Conservation (phyloP, 305 asterid species). For the Caryopteris hybrid region DNA sequence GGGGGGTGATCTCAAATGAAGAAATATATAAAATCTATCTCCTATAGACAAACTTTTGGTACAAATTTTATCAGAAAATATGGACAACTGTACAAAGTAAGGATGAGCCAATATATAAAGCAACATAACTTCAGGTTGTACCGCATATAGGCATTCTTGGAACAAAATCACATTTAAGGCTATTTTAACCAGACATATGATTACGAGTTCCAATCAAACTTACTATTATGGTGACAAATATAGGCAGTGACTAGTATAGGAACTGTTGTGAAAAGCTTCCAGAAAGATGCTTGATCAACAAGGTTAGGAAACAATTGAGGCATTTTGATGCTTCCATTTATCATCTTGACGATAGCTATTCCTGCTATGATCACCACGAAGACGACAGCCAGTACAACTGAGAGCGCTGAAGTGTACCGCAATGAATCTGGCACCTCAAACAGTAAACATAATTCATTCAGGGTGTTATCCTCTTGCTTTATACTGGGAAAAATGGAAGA, state of each 20-base stretch:
- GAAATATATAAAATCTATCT: background rate
- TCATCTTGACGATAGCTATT: constrained; percentile 49
- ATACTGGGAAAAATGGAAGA: background rate
- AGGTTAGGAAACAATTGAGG: constrained; percentile 68
- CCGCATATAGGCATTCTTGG: background rate
- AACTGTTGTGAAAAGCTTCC: constrained; percentile 80
- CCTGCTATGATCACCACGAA: constrained; percentile 86
- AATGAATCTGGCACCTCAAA: constrained; percentile 62
- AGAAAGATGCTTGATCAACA: constrained; percentile 77
- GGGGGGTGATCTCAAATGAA: background rate
- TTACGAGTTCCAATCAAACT: constrained; percentile 19
- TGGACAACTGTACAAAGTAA: background rate
- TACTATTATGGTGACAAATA: constrained; percentile 86
- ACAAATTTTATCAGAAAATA: background rate
- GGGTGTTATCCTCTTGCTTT: constrained; percentile 8
- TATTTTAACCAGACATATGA: background rate
- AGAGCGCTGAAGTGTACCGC: constrained; percentile 85
- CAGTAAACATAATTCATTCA: constrained; percentile 16
- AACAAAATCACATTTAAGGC: background rate
- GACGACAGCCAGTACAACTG: constrained; percentile 69
- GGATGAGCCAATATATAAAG: background rate
- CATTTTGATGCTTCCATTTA: constrained; percentile 67
- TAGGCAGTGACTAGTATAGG: constrained; percentile 86
- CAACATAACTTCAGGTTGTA: background rate
- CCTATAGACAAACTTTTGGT: background rate